Base-by-base conservation (phyloP, 306 rosid species). In the Purshia tridentata region DNA sequence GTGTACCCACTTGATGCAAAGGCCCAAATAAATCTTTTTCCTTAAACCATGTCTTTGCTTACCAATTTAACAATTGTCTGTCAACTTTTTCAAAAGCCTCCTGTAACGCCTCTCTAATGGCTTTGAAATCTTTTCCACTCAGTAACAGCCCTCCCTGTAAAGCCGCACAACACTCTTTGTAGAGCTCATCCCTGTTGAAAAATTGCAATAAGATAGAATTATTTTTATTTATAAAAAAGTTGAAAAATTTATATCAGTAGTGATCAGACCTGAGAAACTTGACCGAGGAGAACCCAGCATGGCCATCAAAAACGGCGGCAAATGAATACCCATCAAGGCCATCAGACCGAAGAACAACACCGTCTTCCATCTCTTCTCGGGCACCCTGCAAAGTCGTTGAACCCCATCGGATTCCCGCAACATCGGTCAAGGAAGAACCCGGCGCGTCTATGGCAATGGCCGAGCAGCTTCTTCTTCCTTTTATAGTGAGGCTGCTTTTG, bases 301-400 rank as follows among this genome's bases (percentile, higher is more conserved):
- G 99, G 62, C 99, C 99, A 77, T 95, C 99, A 58, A 91, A 90
- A 8, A 95, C 99, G 56, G 97, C 97, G 1, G 99, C 99, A 39
- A 95, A 95, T 42, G 89, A 87, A 81, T 83, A 95, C 45, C 92
- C 90, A 0, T 82, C 74, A 59, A 90, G 85, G 56, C 82, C 87
- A 79, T 81, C 87, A 0, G 96, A 82, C 19, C 92, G 80, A 19
- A 95, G 79, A 74, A 91, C 44, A 46, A 85, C 81, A 40, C 53
- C 96, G 69, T 94, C 99, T 67, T 94, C 99, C 99, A 94, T 95
- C 82, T 95, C 98, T 53, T 88, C 96, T 3, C 99, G 81, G 18
- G 79, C 76, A 49, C 99, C 99, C 80, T 95, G 99, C 84, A 88
- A 73, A 72, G 88, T 80, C 6, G 89, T 70, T 7, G 90, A 91